These are phyloP conservation scores for Fusarium falciforme DNA, from an alignment of 2,329 filamentous ascomycete genomes.

Conservation along the genomic window DNA sequence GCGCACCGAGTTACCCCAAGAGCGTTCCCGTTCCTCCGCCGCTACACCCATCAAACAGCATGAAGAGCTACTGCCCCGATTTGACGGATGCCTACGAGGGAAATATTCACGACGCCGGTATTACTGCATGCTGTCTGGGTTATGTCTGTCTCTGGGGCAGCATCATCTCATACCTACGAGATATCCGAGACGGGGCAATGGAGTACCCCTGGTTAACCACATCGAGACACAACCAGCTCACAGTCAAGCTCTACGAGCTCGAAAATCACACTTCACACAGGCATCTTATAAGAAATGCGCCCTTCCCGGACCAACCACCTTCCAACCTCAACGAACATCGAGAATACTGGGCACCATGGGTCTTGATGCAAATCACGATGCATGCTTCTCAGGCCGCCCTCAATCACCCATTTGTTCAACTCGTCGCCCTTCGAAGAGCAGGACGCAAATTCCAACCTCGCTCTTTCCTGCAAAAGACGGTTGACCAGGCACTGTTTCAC, in stretches of 20 bases:
- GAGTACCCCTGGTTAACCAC: slow-evolving; percentile 39
- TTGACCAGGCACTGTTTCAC: slow-evolving; percentile 40
- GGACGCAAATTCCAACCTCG: slow-evolving; percentile 32
- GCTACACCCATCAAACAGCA: background rate
- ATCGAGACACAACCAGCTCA: slow-evolving; percentile 30
- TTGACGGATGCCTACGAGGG: slow-evolving; percentile 37
- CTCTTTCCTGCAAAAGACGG: slow-evolving; percentile 38
- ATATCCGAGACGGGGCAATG: slow-evolving; percentile 28
- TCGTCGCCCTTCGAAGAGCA: slow-evolving; percentile 32
- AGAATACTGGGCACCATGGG: slow-evolving; percentile 40
- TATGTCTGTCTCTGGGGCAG: slow-evolving; percentile 29
- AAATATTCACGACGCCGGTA: slow-evolving; percentile 11
- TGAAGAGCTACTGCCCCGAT: slow-evolving; percentile 37
- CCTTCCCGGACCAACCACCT: slow-evolving; percentile 30
- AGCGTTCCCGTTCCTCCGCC: slow-evolving; percentile 22
- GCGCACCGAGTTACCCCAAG: slow-evolving; percentile 21
- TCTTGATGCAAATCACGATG: slow-evolving; percentile 37
- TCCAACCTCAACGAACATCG: slow-evolving; percentile 16
- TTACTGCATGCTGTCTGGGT: slow-evolving; percentile 9
- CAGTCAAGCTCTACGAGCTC: slow-evolving; percentile 35
- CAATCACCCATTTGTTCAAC: slow-evolving; percentile 41
- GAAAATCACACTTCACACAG: slow-evolving; percentile 27
- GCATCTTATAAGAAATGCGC: slow-evolving; percentile 36
- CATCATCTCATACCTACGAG: slow-evolving; percentile 32
- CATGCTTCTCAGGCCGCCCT: slow-evolving; percentile 34